Base-by-base conservation (phyloP, 129 eudicot species). In the Pulicaria dysenterica region DNA sequence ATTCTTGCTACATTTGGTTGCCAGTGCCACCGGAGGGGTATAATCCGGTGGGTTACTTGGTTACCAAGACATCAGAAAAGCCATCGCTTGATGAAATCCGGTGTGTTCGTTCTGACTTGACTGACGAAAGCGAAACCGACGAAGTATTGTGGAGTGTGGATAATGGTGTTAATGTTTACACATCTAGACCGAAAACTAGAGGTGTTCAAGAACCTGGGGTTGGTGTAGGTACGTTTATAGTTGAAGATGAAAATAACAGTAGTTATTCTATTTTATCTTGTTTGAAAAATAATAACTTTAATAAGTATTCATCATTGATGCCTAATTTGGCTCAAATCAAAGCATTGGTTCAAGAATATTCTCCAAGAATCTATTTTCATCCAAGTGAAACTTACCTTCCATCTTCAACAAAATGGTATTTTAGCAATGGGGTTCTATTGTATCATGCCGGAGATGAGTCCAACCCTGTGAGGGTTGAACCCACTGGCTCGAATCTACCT, bases 1-100 rank as follows among this genome's bases (percentile, higher is more conserved):
- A 80, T 24, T 72, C 75, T 70, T 88, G 78, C 80, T 88, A 82
- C 77, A 71, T 88, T 69, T 87, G 94, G 94, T 70, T 77, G 16
- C 94, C 89, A 11, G 72, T 64, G 2, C 80, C 94, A 49, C 81
- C 85, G 0, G 70, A 73, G 12, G 94, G 89, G 3, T 82, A 84
- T 50, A 50, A 74, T 48, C 71, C 94, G 8, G 78, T 87, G 1
- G 89, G 94, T 39, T 75, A 72, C 8, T 74, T 72, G n/a, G 71
- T 87, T 63, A 84, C 94, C 6, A 58, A 80, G 38, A 60, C 87
- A 17, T 68, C 77, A 1, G 79, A 80, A 10, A 87, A 87, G 70
- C 94, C 89, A 0, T 8, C 85, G 2, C 40, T 79, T 3, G 85
- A 84, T 24, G 74, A 70, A 79, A 74, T 82, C 53, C 45, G 76